Evolutionary conservation across 495 filamentous ascomycete genomes (phyloP).

Genomic region (Hypoxylon subgilvum): DNA sequence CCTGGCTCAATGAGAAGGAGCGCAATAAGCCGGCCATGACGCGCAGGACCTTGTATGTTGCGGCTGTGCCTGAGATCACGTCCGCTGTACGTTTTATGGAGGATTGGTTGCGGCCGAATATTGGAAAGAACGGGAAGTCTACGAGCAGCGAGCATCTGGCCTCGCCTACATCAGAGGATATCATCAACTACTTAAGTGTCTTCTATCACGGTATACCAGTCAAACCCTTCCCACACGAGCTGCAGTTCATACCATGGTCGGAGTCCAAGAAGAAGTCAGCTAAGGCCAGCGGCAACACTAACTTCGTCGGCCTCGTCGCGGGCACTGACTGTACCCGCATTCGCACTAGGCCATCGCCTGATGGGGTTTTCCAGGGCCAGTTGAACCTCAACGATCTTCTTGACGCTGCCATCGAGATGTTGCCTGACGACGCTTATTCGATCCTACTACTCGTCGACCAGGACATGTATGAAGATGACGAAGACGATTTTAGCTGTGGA

Average conservation of each 20-base stretch:
- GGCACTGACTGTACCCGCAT: slow-evolving; percentile 55
- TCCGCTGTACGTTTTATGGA: slow-evolving; percentile 43
- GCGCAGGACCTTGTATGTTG: slow-evolving; percentile 62
- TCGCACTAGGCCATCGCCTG: slow-evolving; percentile 57
- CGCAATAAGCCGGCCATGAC: slow-evolving; percentile 59
- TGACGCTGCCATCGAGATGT: slow-evolving; percentile 60
- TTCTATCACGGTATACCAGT: slow-evolving; percentile 68
- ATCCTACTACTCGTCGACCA: slow-evolving; percentile 63
- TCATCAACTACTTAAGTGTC: slow-evolving; percentile 60
- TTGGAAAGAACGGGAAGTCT: neutral
- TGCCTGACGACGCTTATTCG: slow-evolving; percentile 67
- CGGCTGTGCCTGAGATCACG: slow-evolving; percentile 48
- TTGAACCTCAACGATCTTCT: slow-evolving; percentile 70
- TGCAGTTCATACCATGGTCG: slow-evolving; percentile 57
- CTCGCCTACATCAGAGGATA: slow-evolving; percentile 41
- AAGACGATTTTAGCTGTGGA: slow-evolving; percentile 72
- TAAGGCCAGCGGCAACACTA: slow-evolving; percentile 7
- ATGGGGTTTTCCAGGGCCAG: slow-evolving; percentile 57
- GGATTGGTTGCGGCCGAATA: slow-evolving; percentile 45
- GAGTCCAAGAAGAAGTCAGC: slow-evolving; percentile 37
- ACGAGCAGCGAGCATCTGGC: neutral
- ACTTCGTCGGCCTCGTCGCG: slow-evolving; percentile 52
- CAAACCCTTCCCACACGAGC: slow-evolving; percentile 45
- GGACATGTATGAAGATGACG: slow-evolving; percentile 70
- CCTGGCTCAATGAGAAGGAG: slow-evolving; percentile 56